Conservation (phyloP, 1,139 yeast genomes). For the Nakaseomyces sp. region DNA sequence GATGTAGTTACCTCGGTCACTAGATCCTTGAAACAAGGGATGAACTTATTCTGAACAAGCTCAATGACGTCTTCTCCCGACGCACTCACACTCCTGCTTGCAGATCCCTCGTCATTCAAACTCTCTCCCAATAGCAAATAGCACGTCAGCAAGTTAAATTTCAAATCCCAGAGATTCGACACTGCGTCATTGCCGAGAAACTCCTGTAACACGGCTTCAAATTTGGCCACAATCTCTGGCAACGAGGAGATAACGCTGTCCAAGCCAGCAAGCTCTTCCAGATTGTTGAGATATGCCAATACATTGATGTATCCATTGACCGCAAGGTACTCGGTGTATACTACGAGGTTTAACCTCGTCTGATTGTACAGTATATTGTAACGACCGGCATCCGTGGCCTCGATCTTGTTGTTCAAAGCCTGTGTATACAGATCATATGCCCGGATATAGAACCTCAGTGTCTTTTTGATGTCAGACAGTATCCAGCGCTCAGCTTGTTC, state of each 20-base stretch:
- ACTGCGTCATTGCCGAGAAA: conserved; percentile 8
- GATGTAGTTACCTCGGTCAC: not conserved
- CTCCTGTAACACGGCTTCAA: conserved; percentile 18
- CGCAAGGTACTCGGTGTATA: conserved; percentile 26
- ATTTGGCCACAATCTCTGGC: conserved; percentile 18
- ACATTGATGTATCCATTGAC: conserved; percentile 28
- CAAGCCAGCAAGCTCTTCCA: conserved; percentile 19
- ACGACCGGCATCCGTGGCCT: conserved; percentile 13
- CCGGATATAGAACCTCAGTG: conserved; percentile 23
- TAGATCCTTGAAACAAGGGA: not conserved
- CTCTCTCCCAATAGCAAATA: conserved; percentile 11
- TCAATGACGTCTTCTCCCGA: not conserved
- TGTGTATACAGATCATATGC: conserved; percentile 24
- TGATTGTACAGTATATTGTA: conserved; percentile 28
- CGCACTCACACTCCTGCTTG: not conserved
- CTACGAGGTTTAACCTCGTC: conserved; percentile 25
- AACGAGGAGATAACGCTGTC: conserved; percentile 14
- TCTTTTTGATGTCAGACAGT: conserved; percentile 28
- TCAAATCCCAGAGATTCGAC: conserved; percentile 28
- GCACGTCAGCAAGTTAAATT: conserved; percentile 26
- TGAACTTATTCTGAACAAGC: conserved; percentile 1
- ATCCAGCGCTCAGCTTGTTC: conserved; percentile 33
- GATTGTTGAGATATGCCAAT: conserved; percentile 20
- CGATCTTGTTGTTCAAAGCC: conserved; percentile 17
- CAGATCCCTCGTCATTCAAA: not conserved